A percentile compares a stretch with the other conserved stretches of the same genome.
phyloP scores from a whole-genome alignment of 345 rosid genomes.

The Firmiana major region DNA sequence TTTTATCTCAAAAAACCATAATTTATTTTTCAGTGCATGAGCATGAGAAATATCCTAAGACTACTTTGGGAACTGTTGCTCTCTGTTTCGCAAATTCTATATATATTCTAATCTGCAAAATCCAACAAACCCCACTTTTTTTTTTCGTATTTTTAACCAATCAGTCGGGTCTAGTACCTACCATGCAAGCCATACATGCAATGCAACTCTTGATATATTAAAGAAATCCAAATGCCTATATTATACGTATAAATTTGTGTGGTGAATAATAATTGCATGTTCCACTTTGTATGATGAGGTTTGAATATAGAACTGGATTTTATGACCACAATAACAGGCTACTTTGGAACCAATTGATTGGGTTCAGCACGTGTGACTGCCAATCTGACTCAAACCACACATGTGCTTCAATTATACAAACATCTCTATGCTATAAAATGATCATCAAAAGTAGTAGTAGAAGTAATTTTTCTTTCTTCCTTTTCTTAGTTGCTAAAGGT shows the following conservation, averaged over 20 bases:
- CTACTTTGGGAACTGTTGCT: constrained; percentile 42
- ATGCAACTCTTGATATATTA: neutral
- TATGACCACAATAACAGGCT: constrained; percentile 38
- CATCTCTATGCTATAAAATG: neutral
- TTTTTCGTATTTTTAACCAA: neutral
- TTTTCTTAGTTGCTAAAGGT: neutral
- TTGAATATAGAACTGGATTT: constrained; percentile 22
- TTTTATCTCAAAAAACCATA: too few species aligned
- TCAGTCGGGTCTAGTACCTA: constrained; percentile 8
- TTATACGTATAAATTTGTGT: constrained; percentile 19
- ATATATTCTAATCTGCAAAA: constrained; percentile 7
- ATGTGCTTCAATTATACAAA: constrained; percentile 20
- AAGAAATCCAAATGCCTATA: constrained; percentile 10
- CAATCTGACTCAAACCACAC: neutral
- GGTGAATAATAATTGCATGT: constrained; percentile 28
- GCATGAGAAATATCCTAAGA: neutral
- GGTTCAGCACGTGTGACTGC: constrained; percentile 37
- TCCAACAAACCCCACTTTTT: constrained; percentile 11
- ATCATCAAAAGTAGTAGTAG: neutral
- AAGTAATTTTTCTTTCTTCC: neutral
- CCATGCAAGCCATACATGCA: constrained; percentile 5
- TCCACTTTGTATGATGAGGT: constrained; percentile 33
- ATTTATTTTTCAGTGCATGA: too few species aligned
- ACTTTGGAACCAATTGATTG: constrained; percentile 18
- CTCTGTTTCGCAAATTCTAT: constrained; percentile 29